Percentiles rank a stretch among this genome's conserved stretches.
phyloP scores from a whole-genome alignment of 2,329 filamentous ascomycete genomes.

The Elsinoe batatas region DNA sequence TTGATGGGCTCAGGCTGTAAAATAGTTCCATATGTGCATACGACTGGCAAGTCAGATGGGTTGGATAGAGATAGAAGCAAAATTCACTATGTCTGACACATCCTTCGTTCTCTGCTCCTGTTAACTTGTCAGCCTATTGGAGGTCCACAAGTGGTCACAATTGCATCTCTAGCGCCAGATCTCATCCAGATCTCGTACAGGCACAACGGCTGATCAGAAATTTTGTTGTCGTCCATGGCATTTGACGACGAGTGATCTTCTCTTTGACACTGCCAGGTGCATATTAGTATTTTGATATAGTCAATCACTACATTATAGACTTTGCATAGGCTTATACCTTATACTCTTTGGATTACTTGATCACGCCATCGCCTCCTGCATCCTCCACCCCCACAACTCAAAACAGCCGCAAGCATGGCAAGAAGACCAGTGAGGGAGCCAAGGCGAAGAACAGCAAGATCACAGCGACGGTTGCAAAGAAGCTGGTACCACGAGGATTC shows the following conservation, averaged over 20 bases:
- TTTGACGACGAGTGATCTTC: background rate
- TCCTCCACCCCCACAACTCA: background rate
- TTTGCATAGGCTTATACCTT: background rate
- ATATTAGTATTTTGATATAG: background rate
- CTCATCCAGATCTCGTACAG: slow-evolving; percentile 1
- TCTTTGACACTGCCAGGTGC: background rate
- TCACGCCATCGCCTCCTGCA: background rate
- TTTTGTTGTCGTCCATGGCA: background rate
- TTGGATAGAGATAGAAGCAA: background rate
- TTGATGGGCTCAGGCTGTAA: background rate
- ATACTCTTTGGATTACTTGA: background rate
- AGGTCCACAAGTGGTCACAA: no score
- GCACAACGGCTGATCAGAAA: slow-evolving; percentile 6
- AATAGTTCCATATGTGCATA: slow-evolving; percentile 5
- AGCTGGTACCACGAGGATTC: slow-evolving; percentile 50
- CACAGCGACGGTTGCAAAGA: slow-evolving; percentile 46
- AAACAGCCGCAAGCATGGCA: slow-evolving; percentile 25
- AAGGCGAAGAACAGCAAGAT: slow-evolving; percentile 42
- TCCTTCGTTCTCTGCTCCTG: no score
- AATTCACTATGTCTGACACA: background rate
- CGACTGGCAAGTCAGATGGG: background rate
- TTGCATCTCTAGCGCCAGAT: no score
- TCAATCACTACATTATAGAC: background rate
- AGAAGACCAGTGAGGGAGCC: slow-evolving; percentile 39
- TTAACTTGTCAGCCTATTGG: no score